Evolutionary conservation across 176 grass and related monocot genomes (phyloP).

Genomic region (Lolium perenne): DNA sequence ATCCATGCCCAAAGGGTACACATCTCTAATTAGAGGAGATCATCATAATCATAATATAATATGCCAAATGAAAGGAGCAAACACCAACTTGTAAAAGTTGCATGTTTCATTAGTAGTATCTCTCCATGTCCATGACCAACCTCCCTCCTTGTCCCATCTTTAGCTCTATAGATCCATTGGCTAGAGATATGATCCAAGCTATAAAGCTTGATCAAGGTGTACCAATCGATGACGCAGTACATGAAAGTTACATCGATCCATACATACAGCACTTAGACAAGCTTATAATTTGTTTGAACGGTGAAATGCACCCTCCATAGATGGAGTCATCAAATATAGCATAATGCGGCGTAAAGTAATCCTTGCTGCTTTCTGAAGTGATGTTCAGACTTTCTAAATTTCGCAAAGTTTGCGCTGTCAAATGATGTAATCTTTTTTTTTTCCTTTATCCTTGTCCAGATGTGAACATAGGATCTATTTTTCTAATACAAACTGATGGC

Average conservation of each 20-base stretch:
- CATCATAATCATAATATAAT: neutral
- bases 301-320: neutral
- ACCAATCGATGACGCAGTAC: conserved; percentile 1
- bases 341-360: conserved; percentile 1
- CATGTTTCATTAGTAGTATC: conserved; percentile 1
- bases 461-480: neutral
- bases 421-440: neutral
- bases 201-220: conserved; percentile 30
- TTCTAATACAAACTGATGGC: neutral
- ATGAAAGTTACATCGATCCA: conserved; percentile 40
- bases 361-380: neutral
- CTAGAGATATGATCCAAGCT: conserved; percentile 1
- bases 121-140: neutral
- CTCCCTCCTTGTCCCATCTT: neutral
- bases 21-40: neutral
- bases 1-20: neutral
- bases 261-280: neutral
- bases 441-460: neutral
- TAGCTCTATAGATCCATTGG: neutral
- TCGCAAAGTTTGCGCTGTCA: conserved; percentile 8
- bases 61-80: conserved; percentile 23
- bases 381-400: neutral
- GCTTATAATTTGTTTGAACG: neutral
- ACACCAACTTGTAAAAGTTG: conserved; percentile 13
- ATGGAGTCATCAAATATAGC: conserved; percentile 1